Base-by-base conservation (phyloP, 169 alveolate species). In the Eimeria necatrix region DNA sequence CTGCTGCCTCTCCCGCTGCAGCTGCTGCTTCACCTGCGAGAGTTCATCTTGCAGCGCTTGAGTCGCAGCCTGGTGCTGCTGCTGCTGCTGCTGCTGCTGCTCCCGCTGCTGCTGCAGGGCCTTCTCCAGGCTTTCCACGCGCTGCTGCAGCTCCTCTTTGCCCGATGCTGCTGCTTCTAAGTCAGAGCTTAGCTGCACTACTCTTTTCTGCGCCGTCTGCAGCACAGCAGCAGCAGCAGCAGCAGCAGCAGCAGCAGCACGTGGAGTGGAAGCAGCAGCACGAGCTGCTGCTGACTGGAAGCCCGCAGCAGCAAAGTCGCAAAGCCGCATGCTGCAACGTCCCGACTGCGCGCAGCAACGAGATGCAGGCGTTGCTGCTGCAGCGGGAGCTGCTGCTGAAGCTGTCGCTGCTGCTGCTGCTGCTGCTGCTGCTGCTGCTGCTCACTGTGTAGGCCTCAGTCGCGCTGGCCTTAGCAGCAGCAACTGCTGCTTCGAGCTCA, bases 401-500 rank as follows among this genome's bases (percentile, higher is more conserved):
- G n/a, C n/a, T n/a, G n/a, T n/a, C n/a, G n/a, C n/a, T n/a, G n/a
- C 64, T 14, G 8, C 64, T 9, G 64, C 64, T 56, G 64, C 14
- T 56, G 8, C 64, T 9, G 20, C 14, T 14, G 64, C 64, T 61
- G 12, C n/a, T n/a, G 73, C 73, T 61, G 73, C 73, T 61, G 51
- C 51, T 71, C 12, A 71, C 81, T 48, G 81, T 71, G 41, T 71
- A 71, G 9, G 81, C 81, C 41, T 71, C 81, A 20, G 81, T 32
- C 22, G 81, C 81, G 49, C 81, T 71, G 4, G 81, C 81, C 81
- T 71, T 71, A 5, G 81, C 81, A 4, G 51, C 81, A 5, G 22
- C 81, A 71, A 71, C 81, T 71, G 46, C 81, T 32, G 81, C 81
- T 12, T 71, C 81, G 12, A 71, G 49, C 49, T 71, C 51, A 32